These are phyloP conservation scores for Thyridium curvatum DNA, from an alignment of 2,329 filamentous ascomycete species.

Conservation along the genomic window DNA sequence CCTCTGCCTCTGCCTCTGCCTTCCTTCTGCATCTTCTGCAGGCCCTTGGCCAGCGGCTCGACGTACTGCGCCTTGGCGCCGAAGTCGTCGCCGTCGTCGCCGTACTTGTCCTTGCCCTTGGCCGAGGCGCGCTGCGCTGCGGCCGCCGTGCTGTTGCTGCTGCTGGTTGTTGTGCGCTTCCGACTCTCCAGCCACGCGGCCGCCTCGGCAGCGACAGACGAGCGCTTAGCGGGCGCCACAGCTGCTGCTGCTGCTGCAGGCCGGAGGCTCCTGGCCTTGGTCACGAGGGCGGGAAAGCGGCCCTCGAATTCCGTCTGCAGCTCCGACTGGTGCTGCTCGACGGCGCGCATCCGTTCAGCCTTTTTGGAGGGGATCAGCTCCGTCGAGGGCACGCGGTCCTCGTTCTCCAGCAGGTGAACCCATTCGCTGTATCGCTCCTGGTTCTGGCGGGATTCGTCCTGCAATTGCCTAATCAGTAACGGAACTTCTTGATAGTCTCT, in stretches of 20 bases:
- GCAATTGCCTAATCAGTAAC: not conserved
- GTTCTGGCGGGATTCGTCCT: constrained; percentile 17
- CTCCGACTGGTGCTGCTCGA: constrained; percentile 38
- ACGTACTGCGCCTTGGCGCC: constrained; percentile 19
- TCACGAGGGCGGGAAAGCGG: constrained; percentile 37
- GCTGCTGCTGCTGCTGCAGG: constrained; percentile 2
- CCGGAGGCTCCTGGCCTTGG: constrained; percentile 32
- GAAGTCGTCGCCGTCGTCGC: constrained; percentile 12
- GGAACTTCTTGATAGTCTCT: too few species aligned
- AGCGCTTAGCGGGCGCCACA: too few species aligned
- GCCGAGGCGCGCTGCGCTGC: too few species aligned
- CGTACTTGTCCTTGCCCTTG: constrained; percentile 5
- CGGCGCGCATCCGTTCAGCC: constrained; percentile 30
- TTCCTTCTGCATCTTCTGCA: constrained; percentile 24
- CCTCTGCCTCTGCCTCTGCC: not conserved
- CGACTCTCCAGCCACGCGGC: too few species aligned
- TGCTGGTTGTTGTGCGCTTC: constrained; percentile 1
- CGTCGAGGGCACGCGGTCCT: constrained; percentile 30
- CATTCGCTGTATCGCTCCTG: constrained; percentile 37
- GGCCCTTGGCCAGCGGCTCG: constrained; percentile 19
- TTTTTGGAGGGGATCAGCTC: constrained; percentile 31
- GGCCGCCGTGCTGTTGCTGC: not conserved
- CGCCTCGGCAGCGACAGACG: too few species aligned
- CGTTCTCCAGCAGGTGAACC: constrained; percentile 34
- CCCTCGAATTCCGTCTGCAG: constrained; percentile 43